Evolutionary conservation across 306 rosid genomes (phyloP), one percentile per base, ranked within the genome.

Genomic region (Prinsepia uniflora): DNA sequence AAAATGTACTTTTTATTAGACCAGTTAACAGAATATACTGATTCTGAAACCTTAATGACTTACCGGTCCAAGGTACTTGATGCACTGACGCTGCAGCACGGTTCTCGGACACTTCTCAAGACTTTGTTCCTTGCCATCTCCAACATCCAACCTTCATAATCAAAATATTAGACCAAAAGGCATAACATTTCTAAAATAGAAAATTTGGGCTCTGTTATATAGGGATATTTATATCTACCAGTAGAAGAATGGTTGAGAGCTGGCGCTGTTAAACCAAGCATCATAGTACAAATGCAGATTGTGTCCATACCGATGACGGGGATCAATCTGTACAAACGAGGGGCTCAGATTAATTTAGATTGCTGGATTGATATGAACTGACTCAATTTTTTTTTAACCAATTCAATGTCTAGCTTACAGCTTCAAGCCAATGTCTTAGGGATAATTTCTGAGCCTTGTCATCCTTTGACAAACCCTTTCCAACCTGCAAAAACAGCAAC

Each of bases 261-360:
- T 89, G 63, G 79, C 86, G 72, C 86, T 88, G 11, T 71, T 69
- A 62, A 88, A 84, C 98, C 98, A 92, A 43, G 81, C 78, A 67
- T 71, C 72, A 64, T 87, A 92, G 71, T 92, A 92, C 7, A 89
- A 63, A 62, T 89, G 87, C 13, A 92, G 71, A 76, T 89, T 92
- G 80, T 92, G 98, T 0, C 98, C 98, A 70, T 92, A 92, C 4
- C 96, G 95, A 79, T 92, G 98, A 30, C 94, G 88, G 7, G 91
- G 96, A 81, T 92, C 98, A 70, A 90, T 85, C 98, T 90, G 84
- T 48, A 46, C 47, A 55, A 30, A 30, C 36, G 36, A 30, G 36
- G 36, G 36, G 36, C 3, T 30, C 36, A 30, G 36, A 30, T 30
- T 30, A 30, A 30, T 30, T 30, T 30, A 30, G 36, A 30, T 30